Base-by-base conservation (phyloP, 495 filamentous ascomycete species). In the Xanthoparmelia taractica region DNA sequence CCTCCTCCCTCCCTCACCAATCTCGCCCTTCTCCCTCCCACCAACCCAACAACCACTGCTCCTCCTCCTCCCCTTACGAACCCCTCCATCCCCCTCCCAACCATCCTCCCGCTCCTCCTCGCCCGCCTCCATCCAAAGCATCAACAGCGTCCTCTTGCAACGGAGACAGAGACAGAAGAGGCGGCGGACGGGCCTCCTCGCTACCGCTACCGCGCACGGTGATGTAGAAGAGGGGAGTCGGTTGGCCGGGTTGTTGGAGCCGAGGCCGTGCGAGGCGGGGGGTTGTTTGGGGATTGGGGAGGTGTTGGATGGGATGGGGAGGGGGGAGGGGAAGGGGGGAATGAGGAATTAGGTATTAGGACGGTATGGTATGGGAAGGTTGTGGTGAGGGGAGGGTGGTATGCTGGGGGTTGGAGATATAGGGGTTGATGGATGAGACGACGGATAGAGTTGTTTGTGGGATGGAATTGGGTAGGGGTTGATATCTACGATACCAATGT, bases 81-180 rank as follows among this genome's bases (percentile, higher is more conserved):
- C 69, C 36, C 68, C 73, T 65, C 67, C 66, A 40, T 67, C 70
- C 43, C 34, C 38, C 31, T 45, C 50, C 43, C 66, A 59, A 59
- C 71, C 66, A 11, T 67, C 71, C 41, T 74, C 68, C 60, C 73
- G 71, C 40, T 66, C 69, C 47, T 69, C 70, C 66, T 64, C 70
- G 63, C 54, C 67, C 68, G 52, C 74, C 66, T 67, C 68, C 55
- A 64, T 72, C 57, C 72, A 62, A 33, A 59, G 63, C 67, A 60
- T 61, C 40, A 40, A 57, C 54, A 57, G 55, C 55, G 57, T 63
- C 50, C 57, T 67, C 57, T n/a, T 36, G 31, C 38, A 37, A 3
- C 64, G 63, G 13, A 58, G 64, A 41, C 60, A 47, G 27, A 59
- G 31, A 13, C 60, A 47, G 27, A 59, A 23, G 8, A 25, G 47